Evolutionary conservation across 2,329 filamentous ascomycete genomes (phyloP).

Genomic region (Huntiella decipiens): DNA sequence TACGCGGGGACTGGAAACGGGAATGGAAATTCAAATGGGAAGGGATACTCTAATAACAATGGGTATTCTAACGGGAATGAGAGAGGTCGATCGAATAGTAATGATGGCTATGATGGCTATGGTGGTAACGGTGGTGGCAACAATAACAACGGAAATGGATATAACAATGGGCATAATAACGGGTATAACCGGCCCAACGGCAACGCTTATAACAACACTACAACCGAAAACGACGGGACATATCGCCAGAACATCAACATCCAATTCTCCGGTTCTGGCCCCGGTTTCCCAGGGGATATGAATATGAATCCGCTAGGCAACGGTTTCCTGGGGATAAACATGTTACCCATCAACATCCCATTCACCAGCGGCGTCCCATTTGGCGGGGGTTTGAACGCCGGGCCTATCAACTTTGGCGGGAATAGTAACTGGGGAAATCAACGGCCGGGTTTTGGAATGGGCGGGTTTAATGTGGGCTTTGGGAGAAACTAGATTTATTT

Average conservation of each 20-base stretch:
- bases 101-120: not conserved
- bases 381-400: constrained; percentile 1
- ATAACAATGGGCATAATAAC: not conserved
- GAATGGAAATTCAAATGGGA: not conserved
- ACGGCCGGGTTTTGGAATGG: constrained; percentile 4
- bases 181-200: not conserved
- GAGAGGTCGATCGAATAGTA: not conserved
- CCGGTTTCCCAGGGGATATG: not conserved
- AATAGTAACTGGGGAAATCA: not conserved
- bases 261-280: constrained; percentile 1
- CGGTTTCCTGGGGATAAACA: not conserved
- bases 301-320: constrained; percentile 6
- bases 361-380: constrained; percentile 3
- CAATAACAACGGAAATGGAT: not conserved
- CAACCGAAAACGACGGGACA: not conserved
- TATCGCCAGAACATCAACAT: constrained; percentile 4
- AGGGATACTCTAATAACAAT: not conserved
- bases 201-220: not conserved
- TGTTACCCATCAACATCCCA: constrained; percentile 3
- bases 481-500: not conserved
- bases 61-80: not conserved
- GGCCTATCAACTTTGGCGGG: constrained; percentile 2
- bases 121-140: not conserved
- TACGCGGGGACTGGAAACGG: not conserved
- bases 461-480: not conserved